Percentiles rank a stretch among this genome's conserved stretches.
These are phyloP conservation scores for Lentinula aciculospora DNA, from an alignment of 768 basidiomycete species.

Conservation along the genomic window DNA sequence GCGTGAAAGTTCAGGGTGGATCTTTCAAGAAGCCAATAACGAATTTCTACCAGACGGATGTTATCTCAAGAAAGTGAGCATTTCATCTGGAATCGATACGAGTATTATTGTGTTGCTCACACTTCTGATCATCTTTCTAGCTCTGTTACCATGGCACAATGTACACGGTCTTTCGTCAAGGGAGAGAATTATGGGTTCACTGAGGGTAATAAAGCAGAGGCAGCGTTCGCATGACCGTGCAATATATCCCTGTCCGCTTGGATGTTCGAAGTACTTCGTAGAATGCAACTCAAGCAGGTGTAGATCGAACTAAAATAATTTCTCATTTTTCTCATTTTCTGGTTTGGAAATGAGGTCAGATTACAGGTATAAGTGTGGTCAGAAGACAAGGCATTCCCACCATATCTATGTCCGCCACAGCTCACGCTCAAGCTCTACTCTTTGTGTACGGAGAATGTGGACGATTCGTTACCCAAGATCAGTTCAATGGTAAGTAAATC, in stretches of 20 bases:
- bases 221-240: slow-evolving; percentile 34
- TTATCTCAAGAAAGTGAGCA: slow-evolving; percentile 88
- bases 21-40: slow-evolving; percentile 74
- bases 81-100: neutral
- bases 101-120: neutral
- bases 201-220: slow-evolving; percentile 36
- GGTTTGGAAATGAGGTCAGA: neutral
- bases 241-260: neutral
- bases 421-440: neutral
- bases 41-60: slow-evolving; percentile 97
- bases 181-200: slow-evolving; percentile 59
- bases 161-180: slow-evolving; percentile 81
- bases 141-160: slow-evolving; percentile 96
- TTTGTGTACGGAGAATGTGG: slow-evolving; percentile 18
- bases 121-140: slow-evolving; percentile 26
- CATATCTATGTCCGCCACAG: neutral
- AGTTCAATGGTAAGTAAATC: slow-evolving; percentile 24
- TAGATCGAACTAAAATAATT: neutral
- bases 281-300: neutral
- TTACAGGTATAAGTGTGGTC: too few relatives aligned
- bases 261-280: neutral
- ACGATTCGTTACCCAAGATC: slow-evolving; percentile 19
- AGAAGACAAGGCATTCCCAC: neutral
- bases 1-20: slow-evolving; percentile 49
- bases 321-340: neutral